Base-by-base conservation (phyloP, 2,329 filamentous ascomycete species). In the Rhytidhysteron rufulum region DNA sequence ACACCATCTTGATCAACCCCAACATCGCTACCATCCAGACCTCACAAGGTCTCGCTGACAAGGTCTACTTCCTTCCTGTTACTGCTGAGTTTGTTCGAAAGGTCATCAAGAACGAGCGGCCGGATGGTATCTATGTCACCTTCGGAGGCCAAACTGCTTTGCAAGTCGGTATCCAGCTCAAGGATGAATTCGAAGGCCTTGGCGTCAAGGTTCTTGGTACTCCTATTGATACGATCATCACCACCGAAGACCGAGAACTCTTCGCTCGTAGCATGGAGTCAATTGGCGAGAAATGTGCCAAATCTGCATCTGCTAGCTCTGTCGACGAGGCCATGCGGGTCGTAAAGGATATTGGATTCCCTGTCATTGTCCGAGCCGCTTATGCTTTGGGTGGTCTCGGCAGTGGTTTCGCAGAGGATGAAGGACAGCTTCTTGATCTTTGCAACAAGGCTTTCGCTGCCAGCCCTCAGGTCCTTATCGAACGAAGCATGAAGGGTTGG, bases 1-100 rank as follows among this genome's bases (percentile, higher is more conserved):
- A 96, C 74, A 96, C 93, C 3, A 85, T 98, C 49, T 75, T 98
- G 48, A 97, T 98, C 77, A 98, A 98, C 72, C 93, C 93, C 42
- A 98, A 98, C 65, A 97, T 98, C 63, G 93, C 93, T 51, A 98
- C 93, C 1, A 97, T 97, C 48, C 93, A 98, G 67, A 98, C 93
- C 4, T 97, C 93, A 39, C 96, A 96, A 72, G 93, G 93, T 50
- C 75, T 98, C 39, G 93, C 93, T 11, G 93, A 98, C 69, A 97
- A 97, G 75, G 93, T 98, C 37, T 98, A 97, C 72, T 98, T 97
- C 77, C 75, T 97, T 31, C 93, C 93, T 1, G 93, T 98, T 63
- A 97, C 90, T 46, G 86, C 91, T 43, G 91, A 97, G 39, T 97
- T 96, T 53, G 93, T 98, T 31, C 87, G 91, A 63, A 97, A 97